Evolutionary conservation across 768 basidiomycete genomes (phyloP), one percentile per base, ranked within the genome.

Genomic region (Dacryopinax spathularia): DNA sequence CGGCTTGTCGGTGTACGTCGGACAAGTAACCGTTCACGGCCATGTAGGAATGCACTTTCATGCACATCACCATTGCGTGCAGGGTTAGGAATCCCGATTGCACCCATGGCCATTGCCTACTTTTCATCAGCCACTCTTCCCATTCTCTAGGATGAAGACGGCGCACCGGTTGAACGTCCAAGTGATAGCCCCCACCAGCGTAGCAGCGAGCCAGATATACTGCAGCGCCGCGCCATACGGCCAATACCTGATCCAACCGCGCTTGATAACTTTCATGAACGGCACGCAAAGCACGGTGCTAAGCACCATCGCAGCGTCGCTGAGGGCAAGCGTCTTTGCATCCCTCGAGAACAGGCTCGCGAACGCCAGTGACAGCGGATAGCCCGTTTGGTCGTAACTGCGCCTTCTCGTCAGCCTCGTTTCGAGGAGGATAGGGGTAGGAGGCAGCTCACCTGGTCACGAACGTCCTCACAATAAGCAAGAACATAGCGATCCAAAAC

Each of bases 1-100:
- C 71, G 0, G 82, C 78, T 62, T 84, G 80, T 34, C 78, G 73
- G 18, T 77, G 71, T 13, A 81, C 75, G 7, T 74, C 72, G 65
- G 87, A 82, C 22, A 96, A 83, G 68, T 89, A 84, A 4, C 95
- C 91, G 70, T 97, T 97, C 41, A 87, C 82, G 22, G 86, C 81
- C 73, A 89, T 82, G 74, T 97, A 99, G 3, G 92, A 96, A 73
- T 99, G 94, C 80, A 95, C 87, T 75, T 96, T 90, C 91, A 93
- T 93, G 68, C 92, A 82, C 85, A 93, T 86, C 65, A 86, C 89
- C 22, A 98, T 77, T 9, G 88, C 84, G 72, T 97, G 94, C 60
- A 92, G 74, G 0, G 88, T 94, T 60, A 93, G 76, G 73, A 88
- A 94, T 5, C 91, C 92, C 4, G 88, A 89, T 71, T 97, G 94